Evolutionary conservation across 371 early-diverging fungal species (phyloP).

Genomic region (Dinochytrium kinnereticum): DNA sequence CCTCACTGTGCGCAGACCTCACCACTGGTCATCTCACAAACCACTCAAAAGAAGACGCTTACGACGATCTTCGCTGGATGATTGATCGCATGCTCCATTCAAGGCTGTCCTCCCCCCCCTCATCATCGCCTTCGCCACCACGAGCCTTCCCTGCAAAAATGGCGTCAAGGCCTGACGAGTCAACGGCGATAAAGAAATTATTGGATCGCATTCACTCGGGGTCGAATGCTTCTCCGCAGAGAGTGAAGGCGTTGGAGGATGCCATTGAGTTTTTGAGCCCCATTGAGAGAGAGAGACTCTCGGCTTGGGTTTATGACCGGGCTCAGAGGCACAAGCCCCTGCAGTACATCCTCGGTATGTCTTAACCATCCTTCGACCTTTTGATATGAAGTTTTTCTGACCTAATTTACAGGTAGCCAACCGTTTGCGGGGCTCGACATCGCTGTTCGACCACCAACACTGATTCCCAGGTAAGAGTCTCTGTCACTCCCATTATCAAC

Average conservation of each 20-base stretch:
- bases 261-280: neutral
- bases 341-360: conserved; percentile 83
- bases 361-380: neutral
- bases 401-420: conserved; percentile 47
- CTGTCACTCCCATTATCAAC: neutral
- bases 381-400: neutral
- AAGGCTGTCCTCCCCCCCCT: neutral
- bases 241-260: neutral
- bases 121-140: neutral
- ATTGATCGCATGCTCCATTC: conserved; percentile 11
- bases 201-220: neutral
- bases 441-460: conserved; percentile 69
- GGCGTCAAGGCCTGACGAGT: neutral
- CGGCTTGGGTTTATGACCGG: conserved; percentile 32
- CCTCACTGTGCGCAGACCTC: conserved; percentile 1
- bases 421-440: conserved; percentile 83
- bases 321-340: conserved; percentile 65
- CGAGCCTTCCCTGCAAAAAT: neutral
- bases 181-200: neutral
- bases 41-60: conserved; percentile 1
- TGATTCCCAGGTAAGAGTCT: conserved; percentile 77
- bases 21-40: neutral
- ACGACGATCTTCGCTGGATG: conserved; percentile 16
- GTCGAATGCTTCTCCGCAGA: neutral
- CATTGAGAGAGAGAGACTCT: conserved; percentile 4